Evolutionary conservation across 179 eudicot species (phyloP), one percentile per base, ranked within the genome.

Genomic region (Spinacia oleracea): DNA sequence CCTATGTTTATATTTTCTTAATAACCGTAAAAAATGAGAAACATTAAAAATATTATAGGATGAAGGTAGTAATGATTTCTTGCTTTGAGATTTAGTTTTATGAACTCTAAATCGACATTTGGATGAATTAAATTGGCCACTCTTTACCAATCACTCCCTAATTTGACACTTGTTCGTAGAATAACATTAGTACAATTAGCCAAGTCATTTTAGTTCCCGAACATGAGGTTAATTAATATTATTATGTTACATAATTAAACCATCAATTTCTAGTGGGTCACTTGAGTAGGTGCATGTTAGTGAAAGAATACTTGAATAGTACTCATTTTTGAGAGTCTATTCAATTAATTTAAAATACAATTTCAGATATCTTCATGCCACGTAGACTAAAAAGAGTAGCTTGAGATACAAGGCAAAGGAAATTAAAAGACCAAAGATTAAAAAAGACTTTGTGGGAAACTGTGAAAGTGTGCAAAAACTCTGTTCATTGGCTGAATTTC

Each of bases 401-500:
- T 77, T 82, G 74, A 56, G 77, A 29, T 32, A 77, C 63, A 82
- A 82, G 84, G 69, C 27, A 77, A 65, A 25, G 8, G 43, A 73
- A 51, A 78, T 31, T 69, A 63, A 70, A 77, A 27, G 34, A 70
- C 69, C 69, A 64, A 48, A 25, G 56, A 46, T 64, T 2, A 20
- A 71, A 42, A 77, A 81, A 65, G 66, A 29, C 20, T 21, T 23
- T 29, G 56, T 66, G 70, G 75, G 73, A 46, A 82, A 50, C 60
- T 40, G 78, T 82, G 43, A 78, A 78, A 78, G 84, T 74, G 56
- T 32, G 51, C 15, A 23, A 45, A 78, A 55, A 1, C 51, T 70
- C 58, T 23, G 20, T 70, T 78, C 0, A 82, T 78, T 68, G 81
- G 81, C 56, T 11, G 75, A 31, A 29, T 59, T 80, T 40, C 66